Evolutionary conservation across 2,329 filamentous ascomycete genomes (phyloP).

Genomic region (Peltaster fructicola): DNA sequence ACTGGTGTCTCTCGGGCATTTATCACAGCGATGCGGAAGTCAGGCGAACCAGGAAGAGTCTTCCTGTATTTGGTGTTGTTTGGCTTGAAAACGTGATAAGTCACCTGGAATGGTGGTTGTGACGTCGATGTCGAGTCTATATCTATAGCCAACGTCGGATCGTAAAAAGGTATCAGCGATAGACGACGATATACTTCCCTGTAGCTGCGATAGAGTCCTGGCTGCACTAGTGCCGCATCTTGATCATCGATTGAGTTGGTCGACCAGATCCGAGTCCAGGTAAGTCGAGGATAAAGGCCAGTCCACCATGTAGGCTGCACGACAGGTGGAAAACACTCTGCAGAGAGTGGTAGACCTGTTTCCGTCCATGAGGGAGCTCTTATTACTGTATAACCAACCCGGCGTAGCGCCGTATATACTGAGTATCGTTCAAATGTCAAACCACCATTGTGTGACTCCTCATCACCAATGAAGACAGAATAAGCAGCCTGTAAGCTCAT

Average conservation of each 20-base stretch:
- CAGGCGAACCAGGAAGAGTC: slow-evolving; percentile 55
- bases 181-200: slow-evolving; percentile 59
- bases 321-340: slow-evolving; percentile 12
- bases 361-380: slow-evolving; percentile 39
- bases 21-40: slow-evolving; percentile 72
- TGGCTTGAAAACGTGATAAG: slow-evolving; percentile 72
- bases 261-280: no score
- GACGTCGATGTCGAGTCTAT: slow-evolving; percentile 10
- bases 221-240: slow-evolving; percentile 31
- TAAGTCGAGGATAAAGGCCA: no score
- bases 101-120: slow-evolving; percentile 47
- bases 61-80: slow-evolving; percentile 51
- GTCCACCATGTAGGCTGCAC: slow-evolving; percentile 2
- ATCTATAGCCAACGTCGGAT: slow-evolving; percentile 29
- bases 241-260: slow-evolving; percentile 2
- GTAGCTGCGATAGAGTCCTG: slow-evolving; percentile 38
- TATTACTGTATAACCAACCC: slow-evolving; percentile 64
- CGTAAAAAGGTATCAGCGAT: slow-evolving; percentile 53
- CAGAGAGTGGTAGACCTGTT: slow-evolving; percentile 7
- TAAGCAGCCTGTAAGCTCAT: slow-evolving; percentile 87
- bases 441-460: slow-evolving; percentile 32
- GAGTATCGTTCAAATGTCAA: slow-evolving; percentile 63
- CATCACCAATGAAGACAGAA: slow-evolving; percentile 59
- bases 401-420: slow-evolving; percentile 71
- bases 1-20: slow-evolving; percentile 54